These are phyloP conservation scores for Ramaria sp. DNA, from an alignment of 768 basidiomycete genomes.

Conservation along the genomic window DNA sequence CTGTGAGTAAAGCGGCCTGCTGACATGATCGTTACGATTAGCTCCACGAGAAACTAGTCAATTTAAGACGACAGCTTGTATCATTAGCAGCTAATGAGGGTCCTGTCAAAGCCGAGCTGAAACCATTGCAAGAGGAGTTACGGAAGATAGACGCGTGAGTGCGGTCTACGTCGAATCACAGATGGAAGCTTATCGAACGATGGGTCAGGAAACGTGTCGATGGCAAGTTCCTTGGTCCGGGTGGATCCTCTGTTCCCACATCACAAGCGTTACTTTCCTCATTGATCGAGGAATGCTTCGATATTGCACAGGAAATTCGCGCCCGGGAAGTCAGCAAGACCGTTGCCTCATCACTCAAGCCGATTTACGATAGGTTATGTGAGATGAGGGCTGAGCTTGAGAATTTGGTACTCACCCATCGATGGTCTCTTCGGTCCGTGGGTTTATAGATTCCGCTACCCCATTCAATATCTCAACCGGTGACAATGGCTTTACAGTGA, in stretches of 20 bases:
- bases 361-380: constrained; percentile 85
- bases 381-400: constrained; percentile 85
- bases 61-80: constrained; percentile 79
- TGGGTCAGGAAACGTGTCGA: constrained; percentile 74
- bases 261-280: constrained; percentile 90
- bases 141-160: constrained; percentile 94
- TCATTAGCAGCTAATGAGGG: constrained; percentile 82
- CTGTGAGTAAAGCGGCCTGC: neutral
- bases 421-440: constrained; percentile 73
- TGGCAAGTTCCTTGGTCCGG: constrained; percentile 89
- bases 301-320: constrained; percentile 90
- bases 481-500: constrained; percentile 29
- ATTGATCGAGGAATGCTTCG: constrained; percentile 92
- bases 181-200: neutral
- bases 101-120: constrained; percentile 76
- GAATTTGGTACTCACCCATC: constrained; percentile 84
- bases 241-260: constrained; percentile 71
- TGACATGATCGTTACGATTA: neutral
- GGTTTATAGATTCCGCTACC: neutral
- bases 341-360: constrained; percentile 75
- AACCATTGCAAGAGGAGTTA: constrained; percentile 84
- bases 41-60: constrained; percentile 73
- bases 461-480: neutral
- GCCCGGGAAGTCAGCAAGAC: constrained; percentile 86
- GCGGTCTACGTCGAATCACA: constrained; percentile 14